Base-by-base conservation (phyloP, 306 rosid genomes). In the Inga oerstediana region DNA sequence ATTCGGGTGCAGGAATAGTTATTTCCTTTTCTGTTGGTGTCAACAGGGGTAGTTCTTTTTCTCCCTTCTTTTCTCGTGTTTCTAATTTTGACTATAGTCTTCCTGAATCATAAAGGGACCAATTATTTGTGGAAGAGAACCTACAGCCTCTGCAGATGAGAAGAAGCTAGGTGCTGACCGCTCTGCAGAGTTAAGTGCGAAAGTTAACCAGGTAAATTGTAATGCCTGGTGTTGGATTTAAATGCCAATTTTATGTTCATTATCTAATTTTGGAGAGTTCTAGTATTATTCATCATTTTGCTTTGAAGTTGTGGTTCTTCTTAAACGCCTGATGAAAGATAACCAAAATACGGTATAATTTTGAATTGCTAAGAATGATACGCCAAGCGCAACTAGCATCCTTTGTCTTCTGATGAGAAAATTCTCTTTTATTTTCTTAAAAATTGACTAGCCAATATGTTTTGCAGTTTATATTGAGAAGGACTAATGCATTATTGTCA, bases 41-140 rank as follows among this genome's bases (percentile, higher is more conserved):
- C 66, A 59, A 22, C 16, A 3, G 66, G 66, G 10, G 34, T 22
- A 22, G 1, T 58, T n/a, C 30, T 58, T 58, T 59, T 27, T 11
- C 32, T 62, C 41, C 72, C 81, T 44, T 37, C 30, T 68, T 80
- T 65, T 67, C 77, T 27, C 30, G 77, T 78, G 64, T 34, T 67
- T 84, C 81, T 84, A 64, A 32, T 82, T 85, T 82, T 74, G 77
- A 84, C 68, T 77, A 52, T 75, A 79, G 34, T 67, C 79, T 73
- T 61, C 69, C 34, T 89, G 76, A 69, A 72, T 80, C 68, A 32
- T 89, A 80, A 85, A 95, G 99, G 92, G 96, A 16, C 99, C 98
- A 0, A 95, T 93, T 82, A 91, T 95, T 74, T 87, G 93, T 54
- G 99, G 99, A 86, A 94, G 99, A 87, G 99, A 95, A 90, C 99